Percentiles rank a stretch among this genome's conserved stretches.
phyloP scores from a whole-genome alignment of 495 filamentous ascomycete genomes.

The Echria macrotheca region DNA sequence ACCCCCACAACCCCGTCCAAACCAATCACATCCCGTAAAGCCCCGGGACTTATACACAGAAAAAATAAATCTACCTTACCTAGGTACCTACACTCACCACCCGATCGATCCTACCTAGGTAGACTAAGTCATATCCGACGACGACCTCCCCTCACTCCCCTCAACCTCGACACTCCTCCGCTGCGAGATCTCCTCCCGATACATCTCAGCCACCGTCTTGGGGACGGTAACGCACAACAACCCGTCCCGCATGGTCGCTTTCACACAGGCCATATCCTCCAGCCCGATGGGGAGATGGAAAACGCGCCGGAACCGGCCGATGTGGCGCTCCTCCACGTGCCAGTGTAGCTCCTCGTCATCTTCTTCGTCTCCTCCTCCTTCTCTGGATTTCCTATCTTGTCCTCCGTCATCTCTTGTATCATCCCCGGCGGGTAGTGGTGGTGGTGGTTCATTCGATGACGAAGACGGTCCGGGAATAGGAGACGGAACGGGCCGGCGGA shows the following conservation, averaged over 20 bases:
- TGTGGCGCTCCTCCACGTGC: slow-evolving; percentile 10
- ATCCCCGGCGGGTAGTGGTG: no score
- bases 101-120: no score
- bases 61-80: no score
- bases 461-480: neutral
- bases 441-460: neutral
- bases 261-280: slow-evolving; percentile 9
- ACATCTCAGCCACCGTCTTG: slow-evolving; percentile 6
- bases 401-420: no score
- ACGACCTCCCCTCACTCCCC: neutral
- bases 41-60: no score
- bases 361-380: neutral
- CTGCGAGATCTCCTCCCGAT: neutral
- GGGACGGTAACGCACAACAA: slow-evolving; percentile 9
- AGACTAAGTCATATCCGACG: no score
- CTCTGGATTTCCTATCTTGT: neutral
- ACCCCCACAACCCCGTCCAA: no score
- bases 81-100: no score
- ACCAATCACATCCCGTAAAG: no score
- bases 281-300: slow-evolving; percentile 8
- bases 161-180: slow-evolving; percentile 2
- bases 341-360: neutral
- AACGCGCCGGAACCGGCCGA: slow-evolving; percentile 6
- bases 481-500: neutral
- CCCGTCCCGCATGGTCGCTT: slow-evolving; percentile 10